Evolutionary conservation across 129 eudicot species (phyloP).

Genomic region (Flaveria robusta): DNA sequence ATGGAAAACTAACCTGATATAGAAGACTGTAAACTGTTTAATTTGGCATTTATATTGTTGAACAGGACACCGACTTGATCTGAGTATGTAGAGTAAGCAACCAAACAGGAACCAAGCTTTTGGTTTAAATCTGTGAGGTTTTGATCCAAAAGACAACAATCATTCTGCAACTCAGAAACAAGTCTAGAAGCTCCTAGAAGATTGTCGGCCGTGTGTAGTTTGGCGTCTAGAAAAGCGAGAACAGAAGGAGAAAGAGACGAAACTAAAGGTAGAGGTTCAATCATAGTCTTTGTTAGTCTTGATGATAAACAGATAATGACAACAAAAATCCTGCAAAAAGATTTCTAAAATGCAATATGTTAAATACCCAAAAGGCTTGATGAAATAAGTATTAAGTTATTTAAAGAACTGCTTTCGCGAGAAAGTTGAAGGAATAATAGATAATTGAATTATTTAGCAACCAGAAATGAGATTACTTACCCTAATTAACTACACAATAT

Average conservation of each 20-base stretch:
- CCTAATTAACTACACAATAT: background rate
- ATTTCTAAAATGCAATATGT: background rate
- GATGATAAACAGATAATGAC: background rate
- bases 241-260: slow-evolving; percentile 62
- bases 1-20: slow-evolving; percentile 33
- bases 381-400: background rate
- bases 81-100: slow-evolving; percentile 60
- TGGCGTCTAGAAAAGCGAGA: slow-evolving; percentile 50
- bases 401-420: background rate
- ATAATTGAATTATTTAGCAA: background rate
- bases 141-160: slow-evolving; percentile 50
- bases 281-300: slow-evolving; percentile 29
- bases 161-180: slow-evolving; percentile 47
- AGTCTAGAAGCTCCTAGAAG: slow-evolving; percentile 57
- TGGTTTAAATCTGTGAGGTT: slow-evolving; percentile 52
- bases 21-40: slow-evolving; percentile 43
- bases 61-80: slow-evolving; percentile 45
- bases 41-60: slow-evolving; percentile 38
- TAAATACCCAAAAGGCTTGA: background rate
- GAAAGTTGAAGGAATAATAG: background rate
- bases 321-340: background rate
- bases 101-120: slow-evolving; percentile 41
- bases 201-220: slow-evolving; percentile 43
- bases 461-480: background rate
- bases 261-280: slow-evolving; percentile 54